A percentile compares a stretch with the other conserved stretches of the same genome.
Evolutionary conservation across 345 rosid species (phyloP).

Genomic region (Citrus cavaleriei): DNA sequence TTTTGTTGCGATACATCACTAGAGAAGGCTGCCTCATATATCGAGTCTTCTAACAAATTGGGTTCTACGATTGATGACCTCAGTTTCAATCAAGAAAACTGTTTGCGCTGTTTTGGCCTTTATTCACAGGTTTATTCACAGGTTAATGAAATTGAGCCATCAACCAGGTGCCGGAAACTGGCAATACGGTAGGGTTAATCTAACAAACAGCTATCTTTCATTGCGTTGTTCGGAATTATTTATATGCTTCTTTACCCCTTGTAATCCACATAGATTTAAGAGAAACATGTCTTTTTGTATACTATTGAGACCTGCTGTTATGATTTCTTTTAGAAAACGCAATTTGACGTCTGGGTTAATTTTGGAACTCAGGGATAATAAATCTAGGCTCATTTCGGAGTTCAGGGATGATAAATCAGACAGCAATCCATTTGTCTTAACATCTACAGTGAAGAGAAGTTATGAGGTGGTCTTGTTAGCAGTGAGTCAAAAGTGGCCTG

Average conservation of each 20-base stretch:
- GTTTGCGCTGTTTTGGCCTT: conserved; percentile 29
- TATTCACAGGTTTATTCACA: conserved; percentile 27
- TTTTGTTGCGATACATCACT: conserved; percentile 73
- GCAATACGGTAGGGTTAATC: conserved; percentile 39
- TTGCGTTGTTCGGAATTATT: not conserved
- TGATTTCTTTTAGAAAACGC: not conserved
- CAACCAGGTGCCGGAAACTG: conserved; percentile 38
- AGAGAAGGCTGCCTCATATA: conserved; percentile 65
- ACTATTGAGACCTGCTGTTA: not conserved
- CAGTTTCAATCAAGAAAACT: conserved; percentile 29
- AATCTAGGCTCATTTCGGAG: conserved; percentile 12
- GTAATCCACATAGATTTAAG: not conserved
- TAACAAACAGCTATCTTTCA: not conserved
- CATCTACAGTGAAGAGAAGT: conserved; percentile 53
- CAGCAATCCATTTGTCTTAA: conserved; percentile 59
- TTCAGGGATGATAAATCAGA: conserved; percentile 53
- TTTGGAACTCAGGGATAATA: conserved; percentile 51
- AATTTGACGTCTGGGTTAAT: conserved; percentile 10
- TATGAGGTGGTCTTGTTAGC: conserved; percentile 81
- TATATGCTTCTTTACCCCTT: not conserved
- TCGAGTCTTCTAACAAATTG: conserved; percentile 34
- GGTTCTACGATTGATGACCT: conserved; percentile 20
- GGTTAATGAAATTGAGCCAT: conserved; percentile 39
- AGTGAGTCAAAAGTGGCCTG: conserved; percentile 87
- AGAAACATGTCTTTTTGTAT: not conserved